These are phyloP conservation scores for Lophium mytilinum DNA, from an alignment of 495 filamentous ascomycete genomes.

Conservation along the genomic window DNA sequence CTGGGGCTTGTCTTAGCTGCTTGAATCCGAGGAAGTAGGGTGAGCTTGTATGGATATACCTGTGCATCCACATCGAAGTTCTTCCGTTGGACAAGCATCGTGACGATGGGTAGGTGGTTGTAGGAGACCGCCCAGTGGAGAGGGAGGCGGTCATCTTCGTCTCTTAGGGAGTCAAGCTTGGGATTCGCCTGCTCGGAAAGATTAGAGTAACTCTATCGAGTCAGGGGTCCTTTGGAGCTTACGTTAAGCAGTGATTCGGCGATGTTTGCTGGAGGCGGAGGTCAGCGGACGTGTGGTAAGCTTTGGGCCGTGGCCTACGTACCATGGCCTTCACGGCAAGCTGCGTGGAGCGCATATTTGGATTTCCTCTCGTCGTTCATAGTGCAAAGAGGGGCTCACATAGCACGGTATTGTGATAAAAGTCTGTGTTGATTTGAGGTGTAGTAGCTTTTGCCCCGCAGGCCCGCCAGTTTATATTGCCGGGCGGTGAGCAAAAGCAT, in stretches of 20 bases:
- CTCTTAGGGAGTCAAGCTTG: slow-evolving; percentile 62
- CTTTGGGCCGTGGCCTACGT: slow-evolving; percentile 26
- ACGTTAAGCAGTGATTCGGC: slow-evolving; percentile 76
- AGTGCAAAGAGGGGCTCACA: background rate
- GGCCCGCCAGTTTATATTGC: background rate
- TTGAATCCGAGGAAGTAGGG: no score
- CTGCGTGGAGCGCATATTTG: slow-evolving; percentile 83
- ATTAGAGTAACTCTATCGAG: background rate
- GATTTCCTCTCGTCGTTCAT: slow-evolving; percentile 27
- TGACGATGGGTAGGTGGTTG: slow-evolving; percentile 67
- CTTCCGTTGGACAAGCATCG: slow-evolving; percentile 58
- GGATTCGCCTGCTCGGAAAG: slow-evolving; percentile 58
- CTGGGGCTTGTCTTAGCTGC: slow-evolving; percentile 29
- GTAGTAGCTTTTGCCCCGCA: background rate
- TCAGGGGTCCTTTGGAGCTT: slow-evolving; percentile 22
- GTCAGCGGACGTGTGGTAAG: slow-evolving; percentile 15
- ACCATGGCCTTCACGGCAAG: slow-evolving; percentile 82
- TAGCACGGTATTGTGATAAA: background rate
- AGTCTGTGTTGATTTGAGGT: background rate
- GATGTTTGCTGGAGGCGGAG: slow-evolving; percentile 40
- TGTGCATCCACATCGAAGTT: slow-evolving; percentile 83
- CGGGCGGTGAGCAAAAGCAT: background rate
- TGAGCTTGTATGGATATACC: slow-evolving; percentile 33
- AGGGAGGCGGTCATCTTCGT: slow-evolving; percentile 84
- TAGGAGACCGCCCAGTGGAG: slow-evolving; percentile 93